These are phyloP conservation scores for Miscanthus sacchariflorus DNA, from an alignment of 202 grass and related monocot species.

Conservation along the genomic window DNA sequence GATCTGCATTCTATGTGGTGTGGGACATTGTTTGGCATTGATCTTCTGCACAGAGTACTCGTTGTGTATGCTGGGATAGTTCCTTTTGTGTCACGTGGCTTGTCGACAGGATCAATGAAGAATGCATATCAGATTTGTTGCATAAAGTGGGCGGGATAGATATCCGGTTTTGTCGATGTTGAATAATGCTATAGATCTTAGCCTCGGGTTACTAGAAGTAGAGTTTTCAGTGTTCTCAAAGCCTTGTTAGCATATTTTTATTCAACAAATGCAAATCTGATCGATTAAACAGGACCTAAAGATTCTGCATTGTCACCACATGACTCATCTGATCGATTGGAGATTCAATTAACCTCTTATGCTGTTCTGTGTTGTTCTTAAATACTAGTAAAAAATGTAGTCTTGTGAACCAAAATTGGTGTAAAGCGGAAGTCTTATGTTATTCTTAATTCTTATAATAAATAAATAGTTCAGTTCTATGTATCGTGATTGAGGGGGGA, in stretches of 20 bases:
- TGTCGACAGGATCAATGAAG: not conserved
- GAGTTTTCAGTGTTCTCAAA: not conserved
- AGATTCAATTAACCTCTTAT: not conserved
- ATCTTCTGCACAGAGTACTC: not conserved
- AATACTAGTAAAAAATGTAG: not conserved
- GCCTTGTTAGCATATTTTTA: not conserved
- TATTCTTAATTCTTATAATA: constrained; percentile 7
- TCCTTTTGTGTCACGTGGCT: not conserved
- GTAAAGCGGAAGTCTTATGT: not conserved
- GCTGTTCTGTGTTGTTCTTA: not conserved
- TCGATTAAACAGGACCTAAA: constrained; percentile 5
- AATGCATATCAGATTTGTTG: not conserved
- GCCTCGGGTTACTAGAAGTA: not conserved
- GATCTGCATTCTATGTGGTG: not conserved
- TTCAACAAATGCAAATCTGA: constrained; percentile 7
- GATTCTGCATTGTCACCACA: not conserved
- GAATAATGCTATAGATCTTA: not conserved
- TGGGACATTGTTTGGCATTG: not conserved
- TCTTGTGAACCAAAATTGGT: not conserved
- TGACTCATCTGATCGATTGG: not conserved
- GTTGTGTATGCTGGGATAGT: not conserved
- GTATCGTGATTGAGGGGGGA: too few relatives aligned
- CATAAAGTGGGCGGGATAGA: not conserved
- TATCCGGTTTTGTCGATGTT: not conserved
- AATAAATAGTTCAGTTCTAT: not conserved